Percentiles rank a stretch among this genome's conserved stretches.
These are phyloP conservation scores for Elongisporangium senticosum DNA, from an alignment of 352 stramenopile genomes.

Conservation along the genomic window DNA sequence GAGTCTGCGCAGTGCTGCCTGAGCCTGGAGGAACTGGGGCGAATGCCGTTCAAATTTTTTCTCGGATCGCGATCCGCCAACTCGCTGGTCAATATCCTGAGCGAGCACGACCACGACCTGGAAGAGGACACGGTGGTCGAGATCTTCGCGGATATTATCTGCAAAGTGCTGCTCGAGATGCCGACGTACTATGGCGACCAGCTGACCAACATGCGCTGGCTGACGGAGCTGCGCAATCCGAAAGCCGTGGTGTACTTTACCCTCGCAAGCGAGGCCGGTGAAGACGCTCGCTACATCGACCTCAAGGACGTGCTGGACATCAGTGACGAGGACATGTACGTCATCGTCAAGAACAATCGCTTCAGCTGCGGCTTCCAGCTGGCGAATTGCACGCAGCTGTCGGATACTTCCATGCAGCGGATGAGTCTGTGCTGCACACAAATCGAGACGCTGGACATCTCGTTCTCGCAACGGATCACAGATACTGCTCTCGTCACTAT, in stretches of 20 bases:
- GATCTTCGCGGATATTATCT: constrained; percentile 68
- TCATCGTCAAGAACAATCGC: constrained; percentile 50
- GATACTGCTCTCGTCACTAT: constrained; percentile 44
- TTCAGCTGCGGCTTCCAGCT: constrained; percentile 44
- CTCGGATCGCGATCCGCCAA: constrained; percentile 47
- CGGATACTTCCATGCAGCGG: constrained; percentile 32
- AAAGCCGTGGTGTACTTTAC: constrained; percentile 63
- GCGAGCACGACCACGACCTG: constrained; percentile 30
- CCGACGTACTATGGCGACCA: constrained; percentile 66
- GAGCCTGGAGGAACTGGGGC: constrained; percentile 35
- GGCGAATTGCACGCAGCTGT: constrained; percentile 28
- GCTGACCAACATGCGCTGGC: constrained; percentile 60
- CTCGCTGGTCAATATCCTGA: constrained; percentile 50
- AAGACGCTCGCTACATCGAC: constrained; percentile 49
- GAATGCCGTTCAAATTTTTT: constrained; percentile 71
- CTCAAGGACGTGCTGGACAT: constrained; percentile 50
- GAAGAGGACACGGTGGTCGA: constrained; percentile 29
- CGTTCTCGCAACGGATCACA: constrained; percentile 56
- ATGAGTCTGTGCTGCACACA: constrained; percentile 44
- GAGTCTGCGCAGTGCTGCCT: constrained; percentile 46
- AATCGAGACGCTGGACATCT: constrained; percentile 76
- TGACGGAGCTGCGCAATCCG: constrained; percentile 38
- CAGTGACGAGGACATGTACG: constrained; percentile 43
- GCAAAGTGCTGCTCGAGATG: constrained; percentile 50
- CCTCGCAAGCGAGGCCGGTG: constrained; percentile 39